Conservation (phyloP, 208 protist species). For the Phytomonas francai region DNA sequence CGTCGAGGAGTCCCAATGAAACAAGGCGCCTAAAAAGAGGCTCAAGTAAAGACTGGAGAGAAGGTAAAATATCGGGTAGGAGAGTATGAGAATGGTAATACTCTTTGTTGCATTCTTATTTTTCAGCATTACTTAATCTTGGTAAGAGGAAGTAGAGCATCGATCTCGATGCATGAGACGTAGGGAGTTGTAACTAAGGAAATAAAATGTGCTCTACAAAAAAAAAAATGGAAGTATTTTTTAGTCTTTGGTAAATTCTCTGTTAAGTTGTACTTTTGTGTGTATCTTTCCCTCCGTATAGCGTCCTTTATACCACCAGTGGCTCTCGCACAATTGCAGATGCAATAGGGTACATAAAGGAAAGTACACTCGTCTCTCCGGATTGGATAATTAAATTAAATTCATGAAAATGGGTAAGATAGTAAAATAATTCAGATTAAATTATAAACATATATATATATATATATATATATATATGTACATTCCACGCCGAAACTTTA, state of each 20-base stretch:
- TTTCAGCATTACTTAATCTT: not conserved
- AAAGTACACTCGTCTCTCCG: not conserved
- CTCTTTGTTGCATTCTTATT: not conserved
- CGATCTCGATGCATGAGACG: not conserved
- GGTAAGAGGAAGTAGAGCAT: not conserved
- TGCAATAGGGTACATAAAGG: not conserved
- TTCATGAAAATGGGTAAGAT: slow-evolving; percentile 4
- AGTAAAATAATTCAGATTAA: slow-evolving; percentile 15
- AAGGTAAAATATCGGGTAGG: not conserved
- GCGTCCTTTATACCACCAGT: not conserved
- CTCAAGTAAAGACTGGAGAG: slow-evolving; percentile 6
- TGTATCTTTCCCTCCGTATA: slow-evolving; percentile 1
- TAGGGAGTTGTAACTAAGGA: not conserved
- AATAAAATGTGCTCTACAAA: not conserved
- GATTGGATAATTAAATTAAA: slow-evolving; percentile 4
- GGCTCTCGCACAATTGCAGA: not conserved
- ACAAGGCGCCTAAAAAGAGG: slow-evolving; percentile 21
- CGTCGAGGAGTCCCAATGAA: slow-evolving; percentile 71
- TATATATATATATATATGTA: not conserved
- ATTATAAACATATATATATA: not conserved
- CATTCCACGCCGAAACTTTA: not conserved
- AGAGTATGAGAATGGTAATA: not conserved
- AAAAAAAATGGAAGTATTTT: slow-evolving; percentile 4
- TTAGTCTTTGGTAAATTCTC: not conserved
- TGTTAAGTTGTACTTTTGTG: slow-evolving; percentile 6